Base-by-base conservation (phyloP, 129 eudicot genomes). In the Erigeron canadensis region DNA sequence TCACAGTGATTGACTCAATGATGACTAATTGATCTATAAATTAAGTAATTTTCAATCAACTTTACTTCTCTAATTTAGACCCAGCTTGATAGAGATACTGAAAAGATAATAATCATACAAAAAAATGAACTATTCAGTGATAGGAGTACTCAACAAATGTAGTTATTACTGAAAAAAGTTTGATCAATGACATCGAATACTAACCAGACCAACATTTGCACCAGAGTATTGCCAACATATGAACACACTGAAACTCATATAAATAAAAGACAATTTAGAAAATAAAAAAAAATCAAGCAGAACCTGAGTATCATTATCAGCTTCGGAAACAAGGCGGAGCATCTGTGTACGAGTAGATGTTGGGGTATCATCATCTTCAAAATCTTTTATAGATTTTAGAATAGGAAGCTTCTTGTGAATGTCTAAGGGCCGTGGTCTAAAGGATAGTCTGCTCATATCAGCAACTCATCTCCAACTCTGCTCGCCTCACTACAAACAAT, bases 381-480 rank as follows among this genome's bases (percentile, higher is more conserved):
- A 87, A 22, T 93, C 98, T 82, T 89, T 89, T 2, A 89, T 38
- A 69, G 91, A 83, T 76, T 93, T 93, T 9, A 93, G 66, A 87
- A 93, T 87, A 12, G 98, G 96, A 34, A 93, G 96, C 85, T 89
- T 89, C 81, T 93, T 89, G 81, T 89, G 84, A 78, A 89, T 81
- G 83, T 93, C 98, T 18, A 93, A 78, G 13, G 98, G 98, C 13
- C 98, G 92, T 34, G 98, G 96, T 74, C 98, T 83, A 67, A 93
- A 77, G 16, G 96, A 89, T 65, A 89, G 78, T 72, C 98, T 86
- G 81, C 92, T 93, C 98, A 93, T 93, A 53, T 82, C 83, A 73
- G 75, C 88, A 67, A 37, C 56, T 67, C 69, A 76, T 58, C 43
- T 67, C 74, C 74, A 57, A 75, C 54, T 74, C 70, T 47, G 60